Evolutionary conservation across 148 eudicot genomes (phyloP).

Genomic region (Chenopodium quinoa): DNA sequence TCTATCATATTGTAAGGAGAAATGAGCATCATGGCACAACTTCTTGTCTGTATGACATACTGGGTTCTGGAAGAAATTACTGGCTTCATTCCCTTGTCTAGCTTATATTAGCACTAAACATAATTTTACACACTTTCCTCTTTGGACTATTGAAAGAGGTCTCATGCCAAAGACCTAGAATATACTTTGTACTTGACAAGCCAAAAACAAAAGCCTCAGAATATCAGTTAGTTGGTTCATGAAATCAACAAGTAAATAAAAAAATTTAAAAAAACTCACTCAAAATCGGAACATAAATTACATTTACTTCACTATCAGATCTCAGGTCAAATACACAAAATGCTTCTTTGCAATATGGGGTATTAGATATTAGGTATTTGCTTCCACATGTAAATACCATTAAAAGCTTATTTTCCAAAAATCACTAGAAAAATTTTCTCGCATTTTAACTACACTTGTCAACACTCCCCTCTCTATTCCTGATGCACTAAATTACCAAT

Average conservation of each 20-base stretch:
- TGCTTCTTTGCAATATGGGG: neutral
- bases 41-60: neutral
- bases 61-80: neutral
- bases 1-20: neutral
- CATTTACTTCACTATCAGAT: neutral
- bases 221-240: neutral
- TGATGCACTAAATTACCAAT: neutral
- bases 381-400: neutral
- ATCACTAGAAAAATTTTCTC: neutral
- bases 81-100: neutral
- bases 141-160: neutral
- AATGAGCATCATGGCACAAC: neutral
- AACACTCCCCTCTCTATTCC: neutral
- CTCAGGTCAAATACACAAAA: slow-evolving; percentile 2
- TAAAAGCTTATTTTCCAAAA: neutral
- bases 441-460: neutral
- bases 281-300: neutral
- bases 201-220: neutral
- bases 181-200: neutral
- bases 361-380: neutral
- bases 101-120: neutral
- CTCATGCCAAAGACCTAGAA: neutral
- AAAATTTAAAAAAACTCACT: neutral
- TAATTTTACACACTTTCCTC: neutral
- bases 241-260: neutral